phyloP scores from a whole-genome alignment of 441 rosid species.

The Brassica balearica region DNA sequence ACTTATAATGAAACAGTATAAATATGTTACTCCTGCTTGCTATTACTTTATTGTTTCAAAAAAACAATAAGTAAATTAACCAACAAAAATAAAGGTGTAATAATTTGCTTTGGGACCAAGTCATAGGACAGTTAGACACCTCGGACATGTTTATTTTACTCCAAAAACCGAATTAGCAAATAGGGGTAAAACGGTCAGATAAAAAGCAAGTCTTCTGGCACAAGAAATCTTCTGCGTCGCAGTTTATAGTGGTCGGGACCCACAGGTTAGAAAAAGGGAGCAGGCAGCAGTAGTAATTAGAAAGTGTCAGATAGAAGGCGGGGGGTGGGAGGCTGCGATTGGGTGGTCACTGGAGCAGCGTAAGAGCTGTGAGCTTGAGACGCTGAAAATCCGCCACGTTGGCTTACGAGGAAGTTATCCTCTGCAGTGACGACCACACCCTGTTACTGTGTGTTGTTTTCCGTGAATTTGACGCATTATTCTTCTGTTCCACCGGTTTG shows the following conservation, averaged over 20 bases:
- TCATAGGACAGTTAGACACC: conserved; percentile 2
- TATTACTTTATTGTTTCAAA: too few relatives aligned
- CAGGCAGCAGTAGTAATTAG: conserved; percentile 21
- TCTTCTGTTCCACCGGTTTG: conserved; percentile 29
- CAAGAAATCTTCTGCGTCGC: conserved; percentile 44
- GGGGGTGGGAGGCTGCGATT: conserved; percentile 6
- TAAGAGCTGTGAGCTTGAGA: conserved; percentile 30
- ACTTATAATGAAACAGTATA: too few relatives aligned
- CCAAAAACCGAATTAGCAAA: neutral
- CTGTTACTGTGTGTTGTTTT: neutral
- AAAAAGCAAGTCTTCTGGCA: conserved; percentile 37
- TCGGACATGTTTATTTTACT: neutral
- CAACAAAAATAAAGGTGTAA: too few relatives aligned
- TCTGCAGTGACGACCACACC: conserved; percentile 25
- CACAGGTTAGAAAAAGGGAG: neutral
- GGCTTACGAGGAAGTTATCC: conserved; percentile 13
- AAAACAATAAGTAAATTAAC: too few relatives aligned
- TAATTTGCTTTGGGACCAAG: neutral
- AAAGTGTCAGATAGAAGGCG: conserved; percentile 20
- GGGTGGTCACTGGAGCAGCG: conserved; percentile 32
- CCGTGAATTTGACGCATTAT: conserved; percentile 20
- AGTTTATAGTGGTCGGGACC: conserved; percentile 43
- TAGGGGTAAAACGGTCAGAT: conserved; percentile 38
- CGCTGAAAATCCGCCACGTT: conserved; percentile 37
- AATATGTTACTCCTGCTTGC: too few relatives aligned